Percentiles rank a stretch among this genome's conserved stretches.
Evolutionary conservation across 176 grass and related monocot species (phyloP).

Genomic region (Musa schizocarpa): DNA sequence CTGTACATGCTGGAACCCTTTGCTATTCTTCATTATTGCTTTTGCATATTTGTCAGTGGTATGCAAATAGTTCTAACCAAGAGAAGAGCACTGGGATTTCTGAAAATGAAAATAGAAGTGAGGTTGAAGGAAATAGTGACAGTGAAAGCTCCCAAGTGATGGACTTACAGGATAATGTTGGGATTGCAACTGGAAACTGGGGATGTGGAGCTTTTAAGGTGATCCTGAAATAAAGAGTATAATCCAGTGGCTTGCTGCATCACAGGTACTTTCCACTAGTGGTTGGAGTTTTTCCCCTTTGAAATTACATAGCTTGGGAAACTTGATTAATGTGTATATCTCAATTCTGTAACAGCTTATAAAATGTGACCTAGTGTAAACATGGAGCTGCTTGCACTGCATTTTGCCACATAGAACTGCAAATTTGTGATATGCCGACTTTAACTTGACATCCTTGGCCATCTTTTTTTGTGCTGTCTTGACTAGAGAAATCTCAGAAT

Average conservation of each 20-base stretch:
- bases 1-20: not conserved
- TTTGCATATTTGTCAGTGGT: not conserved
- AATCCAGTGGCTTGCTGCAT: slow-evolving; percentile 90
- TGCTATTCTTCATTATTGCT: not conserved
- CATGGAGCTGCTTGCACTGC: not conserved
- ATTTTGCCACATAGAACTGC: no score
- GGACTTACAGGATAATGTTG: slow-evolving; percentile 30
- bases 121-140: slow-evolving; percentile 11
- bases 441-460: not conserved
- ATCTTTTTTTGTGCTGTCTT: not conserved
- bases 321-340: not conserved
- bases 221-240: slow-evolving; percentile 91
- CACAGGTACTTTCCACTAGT: slow-evolving; percentile 43
- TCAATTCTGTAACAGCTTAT: not conserved
- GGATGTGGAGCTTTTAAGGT: slow-evolving; percentile 89
- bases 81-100: not conserved
- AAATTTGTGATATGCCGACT: not conserved
- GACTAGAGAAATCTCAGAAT: not conserved
- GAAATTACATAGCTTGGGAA: not conserved
- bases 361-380: not conserved
- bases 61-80: not conserved
- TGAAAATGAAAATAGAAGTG: slow-evolving; percentile 20
- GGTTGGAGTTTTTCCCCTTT: not conserved
- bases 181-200: slow-evolving; percentile 95
- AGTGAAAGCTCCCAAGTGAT: slow-evolving; percentile 14